A percentile compares a stretch with the other conserved stretches of the same genome.
phyloP scores from a whole-genome alignment of 2,329 filamentous ascomycete genomes.

The Epichloe amarillans region DNA sequence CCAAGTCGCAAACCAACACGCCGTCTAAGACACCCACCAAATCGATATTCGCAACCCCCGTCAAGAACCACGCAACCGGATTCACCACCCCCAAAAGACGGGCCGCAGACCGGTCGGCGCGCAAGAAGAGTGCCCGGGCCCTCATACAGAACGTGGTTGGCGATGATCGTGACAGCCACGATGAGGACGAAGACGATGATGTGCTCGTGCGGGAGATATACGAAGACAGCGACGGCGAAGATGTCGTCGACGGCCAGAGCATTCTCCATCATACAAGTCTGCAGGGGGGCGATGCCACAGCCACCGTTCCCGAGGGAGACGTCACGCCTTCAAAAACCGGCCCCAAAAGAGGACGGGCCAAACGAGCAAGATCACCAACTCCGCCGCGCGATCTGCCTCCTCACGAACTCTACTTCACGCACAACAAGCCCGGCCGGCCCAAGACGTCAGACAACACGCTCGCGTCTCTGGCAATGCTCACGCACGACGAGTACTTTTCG shows the following conservation, averaged over 20 bases:
- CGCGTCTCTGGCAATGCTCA: slow-evolving; percentile 59
- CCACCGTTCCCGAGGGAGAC: slow-evolving; percentile 14
- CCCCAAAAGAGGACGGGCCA: slow-evolving; percentile 8
- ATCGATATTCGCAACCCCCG: slow-evolving; percentile 26
- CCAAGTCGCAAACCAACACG: slow-evolving; percentile 16
- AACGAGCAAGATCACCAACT: slow-evolving; percentile 49
- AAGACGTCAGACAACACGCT: slow-evolving; percentile 85
- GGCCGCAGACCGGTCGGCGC: slow-evolving; percentile 73
- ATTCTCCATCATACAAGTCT: too few relatives aligned
- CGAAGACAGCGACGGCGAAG: slow-evolving; percentile 57
- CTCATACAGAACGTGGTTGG: slow-evolving; percentile 60
- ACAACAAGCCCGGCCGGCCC: slow-evolving; percentile 68
- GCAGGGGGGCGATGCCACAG: slow-evolving; percentile 24
- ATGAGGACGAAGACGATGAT: slow-evolving; percentile 37
- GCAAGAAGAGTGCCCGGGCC: slow-evolving; percentile 67
- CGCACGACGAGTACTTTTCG: slow-evolving; percentile 83
- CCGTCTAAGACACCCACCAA: slow-evolving; percentile 16
- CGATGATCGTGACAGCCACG: slow-evolving; percentile 51
- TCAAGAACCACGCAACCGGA: slow-evolving; percentile 19
- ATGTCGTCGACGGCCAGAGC: slow-evolving; percentile 44
- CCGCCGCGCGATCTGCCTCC: slow-evolving; percentile 71
- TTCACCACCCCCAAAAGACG: slow-evolving; percentile 48
- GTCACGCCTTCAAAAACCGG: slow-evolving; percentile 29
- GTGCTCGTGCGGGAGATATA: slow-evolving; percentile 17
- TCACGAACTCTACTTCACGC: slow-evolving; percentile 86